A percentile compares a stretch with the other conserved stretches of the same genome.
These are phyloP conservation scores for Flaveria linearis DNA, from an alignment of 129 eudicot species.

Conservation along the genomic window DNA sequence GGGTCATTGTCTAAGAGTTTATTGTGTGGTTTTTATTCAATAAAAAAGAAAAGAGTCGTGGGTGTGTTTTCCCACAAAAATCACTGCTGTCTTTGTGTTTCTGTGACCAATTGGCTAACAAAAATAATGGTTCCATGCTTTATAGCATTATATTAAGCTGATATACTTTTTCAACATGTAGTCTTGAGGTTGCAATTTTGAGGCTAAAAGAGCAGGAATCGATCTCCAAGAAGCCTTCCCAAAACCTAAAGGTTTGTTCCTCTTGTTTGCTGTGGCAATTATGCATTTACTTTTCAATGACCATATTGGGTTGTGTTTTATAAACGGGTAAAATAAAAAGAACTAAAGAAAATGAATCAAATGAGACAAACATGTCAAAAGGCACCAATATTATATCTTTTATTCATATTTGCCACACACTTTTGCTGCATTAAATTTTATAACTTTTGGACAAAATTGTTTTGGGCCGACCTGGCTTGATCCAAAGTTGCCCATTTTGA, in stretches of 20 bases:
- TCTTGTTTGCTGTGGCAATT: not conserved
- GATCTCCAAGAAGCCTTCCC: constrained; percentile 79
- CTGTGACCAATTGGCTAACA: too few species aligned
- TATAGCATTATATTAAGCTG: constrained; percentile 20
- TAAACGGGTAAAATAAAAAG: not conserved
- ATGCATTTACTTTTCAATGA: constrained; percentile 4
- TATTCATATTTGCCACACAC: not conserved
- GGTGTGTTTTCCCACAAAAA: too few species aligned
- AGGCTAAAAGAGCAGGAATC: constrained; percentile 84
- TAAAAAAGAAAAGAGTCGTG: too few species aligned
- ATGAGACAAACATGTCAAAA: not conserved
- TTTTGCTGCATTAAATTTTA: not conserved
- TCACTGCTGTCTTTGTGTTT: too few species aligned
- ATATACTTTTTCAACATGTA: constrained; percentile 34
- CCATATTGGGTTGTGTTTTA: not conserved
- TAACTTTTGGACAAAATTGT: not conserved
- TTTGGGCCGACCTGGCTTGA: constrained; percentile 12
- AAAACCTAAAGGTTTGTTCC: constrained; percentile 69
- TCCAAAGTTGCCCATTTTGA: not conserved
- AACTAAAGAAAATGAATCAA: not conserved
- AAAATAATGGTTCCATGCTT: not conserved
- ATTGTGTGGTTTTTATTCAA: too few species aligned
- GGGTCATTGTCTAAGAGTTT: too few species aligned
- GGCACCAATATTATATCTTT: not conserved
- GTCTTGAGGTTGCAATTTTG: constrained; percentile 80